Percentiles rank a stretch among this genome's conserved stretches.
These are phyloP conservation scores for Talaromyces sp. DNA, from an alignment of 2,329 filamentous ascomycete species.

Conservation along the genomic window DNA sequence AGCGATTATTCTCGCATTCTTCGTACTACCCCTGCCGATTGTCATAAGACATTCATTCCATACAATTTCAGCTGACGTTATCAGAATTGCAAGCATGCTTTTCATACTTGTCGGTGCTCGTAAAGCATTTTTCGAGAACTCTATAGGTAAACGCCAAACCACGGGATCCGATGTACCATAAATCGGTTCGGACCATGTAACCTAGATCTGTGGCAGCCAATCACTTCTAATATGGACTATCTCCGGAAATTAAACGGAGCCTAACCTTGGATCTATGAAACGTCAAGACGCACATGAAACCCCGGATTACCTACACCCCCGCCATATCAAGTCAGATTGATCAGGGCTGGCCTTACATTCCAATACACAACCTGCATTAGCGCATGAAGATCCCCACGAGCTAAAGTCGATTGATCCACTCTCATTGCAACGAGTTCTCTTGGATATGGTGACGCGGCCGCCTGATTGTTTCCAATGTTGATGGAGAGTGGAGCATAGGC, in stretches of 20 bases:
- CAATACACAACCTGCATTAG: not conserved
- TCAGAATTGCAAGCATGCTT: too few species aligned
- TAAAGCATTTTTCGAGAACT: too few species aligned
- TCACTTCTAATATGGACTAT: not conserved
- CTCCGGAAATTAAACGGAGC: not conserved
- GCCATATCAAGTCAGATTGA: not conserved
- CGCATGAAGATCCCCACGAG: not conserved
- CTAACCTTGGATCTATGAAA: not conserved
- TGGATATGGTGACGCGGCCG: too few species aligned
- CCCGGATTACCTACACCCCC: not conserved
- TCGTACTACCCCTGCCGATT: too few species aligned
- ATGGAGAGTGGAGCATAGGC: not conserved
- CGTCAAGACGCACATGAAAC: not conserved
- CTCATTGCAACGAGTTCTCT: not conserved
- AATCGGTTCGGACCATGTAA: not conserved
- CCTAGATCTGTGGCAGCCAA: not conserved
- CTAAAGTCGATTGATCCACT: not conserved
- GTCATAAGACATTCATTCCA: too few species aligned
- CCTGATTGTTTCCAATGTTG: not conserved
- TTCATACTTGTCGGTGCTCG: too few species aligned
- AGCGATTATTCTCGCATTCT: too few species aligned
- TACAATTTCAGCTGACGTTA: too few species aligned
- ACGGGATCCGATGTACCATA: not conserved
- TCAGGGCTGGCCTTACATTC: not conserved
- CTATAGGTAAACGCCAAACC: too few species aligned